phyloP scores from a whole-genome alignment of 2,329 filamentous ascomycete species.

The Colletotrichum falcatum region DNA sequence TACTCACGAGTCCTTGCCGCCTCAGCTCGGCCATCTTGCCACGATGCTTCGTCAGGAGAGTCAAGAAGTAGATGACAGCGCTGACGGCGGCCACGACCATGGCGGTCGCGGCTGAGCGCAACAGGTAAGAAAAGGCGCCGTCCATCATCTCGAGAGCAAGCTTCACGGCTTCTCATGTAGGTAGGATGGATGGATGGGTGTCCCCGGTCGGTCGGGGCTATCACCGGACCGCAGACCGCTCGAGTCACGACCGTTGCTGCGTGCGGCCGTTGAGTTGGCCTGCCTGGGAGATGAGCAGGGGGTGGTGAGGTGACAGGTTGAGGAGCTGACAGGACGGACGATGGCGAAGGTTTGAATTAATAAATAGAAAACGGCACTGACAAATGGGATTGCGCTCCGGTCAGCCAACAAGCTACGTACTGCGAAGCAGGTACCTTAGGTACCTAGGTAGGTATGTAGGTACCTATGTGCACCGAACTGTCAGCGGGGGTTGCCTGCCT shows the following conservation, averaged over 20 bases:
- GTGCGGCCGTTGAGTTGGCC: not conserved
- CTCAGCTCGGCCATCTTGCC: slow-evolving; percentile 32
- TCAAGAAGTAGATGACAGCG: slow-evolving; percentile 26
- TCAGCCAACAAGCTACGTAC: not conserved
- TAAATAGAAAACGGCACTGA: not conserved
- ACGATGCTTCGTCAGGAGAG: slow-evolving; percentile 19
- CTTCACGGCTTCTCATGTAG: not conserved
- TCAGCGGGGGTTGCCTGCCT: too few species aligned
- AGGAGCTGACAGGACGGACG: too few species aligned
- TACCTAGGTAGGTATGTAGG: not conserved
- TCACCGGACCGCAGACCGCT: not conserved
- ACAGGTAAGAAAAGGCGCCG: not conserved
- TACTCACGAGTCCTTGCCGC: slow-evolving; percentile 27
- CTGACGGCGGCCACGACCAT: not conserved
- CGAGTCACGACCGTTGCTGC: not conserved
- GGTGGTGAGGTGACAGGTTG: not conserved
- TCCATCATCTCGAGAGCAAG: slow-evolving; percentile 18
- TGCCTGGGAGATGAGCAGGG: not conserved
- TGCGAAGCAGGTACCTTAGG: too few species aligned
- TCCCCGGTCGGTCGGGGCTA: not conserved
- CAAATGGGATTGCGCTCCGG: not conserved
- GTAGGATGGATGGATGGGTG: not conserved
- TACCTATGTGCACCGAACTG: too few species aligned
- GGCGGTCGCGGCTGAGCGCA: slow-evolving; percentile 20
- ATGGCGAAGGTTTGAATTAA: not conserved